Conservation (phyloP, 176 grass and related monocot species). For the Poa annua region DNA sequence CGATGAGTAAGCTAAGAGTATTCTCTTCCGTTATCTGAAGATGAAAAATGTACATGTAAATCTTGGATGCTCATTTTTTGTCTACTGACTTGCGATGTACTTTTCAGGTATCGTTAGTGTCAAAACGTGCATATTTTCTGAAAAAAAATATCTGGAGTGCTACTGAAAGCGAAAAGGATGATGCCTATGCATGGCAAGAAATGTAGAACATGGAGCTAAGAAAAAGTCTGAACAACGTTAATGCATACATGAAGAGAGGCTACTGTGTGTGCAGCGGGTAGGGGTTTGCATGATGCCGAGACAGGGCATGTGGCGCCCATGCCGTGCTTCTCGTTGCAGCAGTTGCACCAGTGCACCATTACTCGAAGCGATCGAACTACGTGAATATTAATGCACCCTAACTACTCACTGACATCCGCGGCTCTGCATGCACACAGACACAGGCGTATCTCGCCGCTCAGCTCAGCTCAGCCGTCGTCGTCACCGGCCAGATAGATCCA, state of each 20-base stretch:
- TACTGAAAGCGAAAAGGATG: background rate
- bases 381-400: slow-evolving; percentile 23
- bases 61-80: background rate
- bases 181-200: background rate
- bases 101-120: background rate
- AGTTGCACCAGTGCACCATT: background rate
- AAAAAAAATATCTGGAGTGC: no score
- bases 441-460: background rate
- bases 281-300: background rate
- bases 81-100: background rate
- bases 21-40: no score
- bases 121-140: no score
- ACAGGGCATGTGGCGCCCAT: slow-evolving; percentile 37
- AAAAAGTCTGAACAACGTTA: background rate
- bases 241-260: background rate
- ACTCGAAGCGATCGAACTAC: background rate
- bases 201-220: no score
- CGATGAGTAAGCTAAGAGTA: no score
- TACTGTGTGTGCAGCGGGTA: background rate
- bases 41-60: background rate
- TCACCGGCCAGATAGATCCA: background rate
- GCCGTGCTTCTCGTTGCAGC: slow-evolving; percentile 9
- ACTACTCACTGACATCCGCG: background rate
- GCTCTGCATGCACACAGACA: background rate
- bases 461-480: background rate